phyloP scores from a whole-genome alignment of 2,329 filamentous ascomycete species.

The Sporothrix globosa region DNA sequence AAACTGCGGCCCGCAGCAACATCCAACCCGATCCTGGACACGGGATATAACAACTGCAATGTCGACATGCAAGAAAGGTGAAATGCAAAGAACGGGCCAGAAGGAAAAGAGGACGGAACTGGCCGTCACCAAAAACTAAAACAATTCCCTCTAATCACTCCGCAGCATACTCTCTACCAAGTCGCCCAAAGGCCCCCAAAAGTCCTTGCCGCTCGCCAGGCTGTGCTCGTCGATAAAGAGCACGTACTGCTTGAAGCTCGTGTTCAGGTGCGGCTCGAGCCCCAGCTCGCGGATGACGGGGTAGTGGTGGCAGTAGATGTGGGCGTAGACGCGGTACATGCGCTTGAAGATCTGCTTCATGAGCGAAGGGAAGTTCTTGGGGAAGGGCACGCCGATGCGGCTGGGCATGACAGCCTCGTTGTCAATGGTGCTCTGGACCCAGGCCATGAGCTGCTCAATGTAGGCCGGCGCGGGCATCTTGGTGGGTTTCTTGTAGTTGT shows the following conservation, averaged over 20 bases:
- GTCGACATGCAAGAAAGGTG: conserved; percentile 1
- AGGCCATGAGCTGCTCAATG: conserved; percentile 96
- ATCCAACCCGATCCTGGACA: neutral
- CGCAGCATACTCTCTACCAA: conserved; percentile 96
- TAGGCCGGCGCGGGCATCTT: conserved; percentile 98
- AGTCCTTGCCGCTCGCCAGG: conserved; percentile 90
- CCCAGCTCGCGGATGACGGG: conserved; percentile 93
- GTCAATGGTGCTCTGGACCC: conserved; percentile 94
- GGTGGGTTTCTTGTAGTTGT: conserved; percentile 91
- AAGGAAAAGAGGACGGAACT: neutral
- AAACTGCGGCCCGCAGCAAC: neutral
- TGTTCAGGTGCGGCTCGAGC: conserved; percentile 95
- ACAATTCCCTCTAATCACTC: conserved; percentile 67
- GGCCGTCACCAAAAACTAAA: neutral
- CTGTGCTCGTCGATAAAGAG: conserved; percentile 97
- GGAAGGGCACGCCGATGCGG: conserved; percentile 92
- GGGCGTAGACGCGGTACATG: conserved; percentile 96
- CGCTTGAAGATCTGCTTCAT: conserved; percentile 98
- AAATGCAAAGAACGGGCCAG: conserved; percentile 7
- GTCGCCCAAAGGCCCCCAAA: conserved; percentile 94
- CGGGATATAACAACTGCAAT: conserved; percentile 8
- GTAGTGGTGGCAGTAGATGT: conserved; percentile 99
- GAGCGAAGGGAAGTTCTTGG: conserved; percentile 84
- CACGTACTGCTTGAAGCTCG: conserved; percentile 99
- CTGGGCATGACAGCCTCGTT: conserved; percentile 95